phyloP scores from a whole-genome alignment of 345 rosid species.

The Kandelia obovata region DNA sequence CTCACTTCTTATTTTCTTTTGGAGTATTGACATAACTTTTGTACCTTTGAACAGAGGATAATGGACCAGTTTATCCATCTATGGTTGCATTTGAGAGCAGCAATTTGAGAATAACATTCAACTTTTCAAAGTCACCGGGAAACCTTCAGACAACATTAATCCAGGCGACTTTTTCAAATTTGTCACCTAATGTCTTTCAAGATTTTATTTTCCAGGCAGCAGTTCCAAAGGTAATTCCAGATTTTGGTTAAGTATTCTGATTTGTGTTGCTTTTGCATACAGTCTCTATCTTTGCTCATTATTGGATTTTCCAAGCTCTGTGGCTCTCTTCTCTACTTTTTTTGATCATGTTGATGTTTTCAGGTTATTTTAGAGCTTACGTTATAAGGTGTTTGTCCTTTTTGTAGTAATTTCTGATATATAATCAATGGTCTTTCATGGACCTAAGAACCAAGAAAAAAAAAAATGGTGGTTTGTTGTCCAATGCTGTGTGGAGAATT shows the following conservation, averaged over 20 bases:
- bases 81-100: slow-evolving; percentile 81
- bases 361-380: background rate
- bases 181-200: slow-evolving; percentile 57
- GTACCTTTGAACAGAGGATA: slow-evolving; percentile 51
- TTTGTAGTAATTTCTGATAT: background rate
- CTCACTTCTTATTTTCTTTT: slow-evolving; percentile 13
- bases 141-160: slow-evolving; percentile 64
- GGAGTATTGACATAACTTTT: slow-evolving; percentile 13
- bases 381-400: background rate
- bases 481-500: background rate
- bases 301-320: background rate
- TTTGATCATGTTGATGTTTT: background rate
- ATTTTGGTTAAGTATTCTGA: slow-evolving; percentile 8
- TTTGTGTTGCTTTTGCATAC: background rate
- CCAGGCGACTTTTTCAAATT: slow-evolving; percentile 71
- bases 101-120: slow-evolving; percentile 67
- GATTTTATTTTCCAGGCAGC: slow-evolving; percentile 97
- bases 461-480: background rate
- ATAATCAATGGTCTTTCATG: too few species aligned
- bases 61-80: slow-evolving; percentile 74
- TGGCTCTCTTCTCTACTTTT: background rate
- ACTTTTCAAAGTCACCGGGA: slow-evolving; percentile 73
- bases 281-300: background rate
- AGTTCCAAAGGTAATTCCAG: slow-evolving; percentile 80
- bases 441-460: background rate